Evolutionary conservation across 2,329 filamentous ascomycete genomes (phyloP).

Genomic region (Microcyclosporella mali): DNA sequence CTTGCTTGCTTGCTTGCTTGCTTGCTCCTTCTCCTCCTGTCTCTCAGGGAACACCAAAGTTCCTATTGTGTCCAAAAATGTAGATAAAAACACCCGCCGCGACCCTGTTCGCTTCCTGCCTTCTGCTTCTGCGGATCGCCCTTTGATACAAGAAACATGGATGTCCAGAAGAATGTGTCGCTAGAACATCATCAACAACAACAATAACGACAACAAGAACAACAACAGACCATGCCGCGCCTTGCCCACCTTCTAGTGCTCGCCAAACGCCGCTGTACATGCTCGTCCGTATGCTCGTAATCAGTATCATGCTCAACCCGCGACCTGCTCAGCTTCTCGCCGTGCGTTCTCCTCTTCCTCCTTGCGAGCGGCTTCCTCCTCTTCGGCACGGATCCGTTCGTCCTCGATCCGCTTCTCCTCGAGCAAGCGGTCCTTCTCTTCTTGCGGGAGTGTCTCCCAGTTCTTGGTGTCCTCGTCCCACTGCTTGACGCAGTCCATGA

Average conservation of each 20-base stretch:
- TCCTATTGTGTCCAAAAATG: no score
- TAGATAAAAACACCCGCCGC: no score
- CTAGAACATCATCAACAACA: no score
- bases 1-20: no score
- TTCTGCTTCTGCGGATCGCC: no score
- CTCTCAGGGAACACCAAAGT: no score
- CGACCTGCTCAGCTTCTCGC: constrained; percentile 8
- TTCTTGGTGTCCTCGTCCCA: constrained; percentile 61
- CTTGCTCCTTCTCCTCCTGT: no score
- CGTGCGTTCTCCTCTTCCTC: constrained; percentile 16
- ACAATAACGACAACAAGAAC: no score
- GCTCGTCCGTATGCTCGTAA: background rate
- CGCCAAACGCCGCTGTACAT: constrained; percentile 3
- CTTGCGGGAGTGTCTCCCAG: constrained; percentile 53
- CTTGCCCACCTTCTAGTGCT: background rate
- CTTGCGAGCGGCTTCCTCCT: constrained; percentile 18
- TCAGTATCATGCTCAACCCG: background rate
- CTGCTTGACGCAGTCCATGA: constrained; percentile 54
- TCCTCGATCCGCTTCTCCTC: constrained; percentile 18
- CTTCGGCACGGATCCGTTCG: constrained; percentile 15
- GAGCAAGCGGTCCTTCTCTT: constrained; percentile 51
- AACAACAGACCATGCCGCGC: no score
- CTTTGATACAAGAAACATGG: no score
- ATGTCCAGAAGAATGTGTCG: no score
- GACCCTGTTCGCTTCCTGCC: no score